Conservation (phyloP, 1,284 basidiomycete species). For the Ustilago hordei region DNA sequence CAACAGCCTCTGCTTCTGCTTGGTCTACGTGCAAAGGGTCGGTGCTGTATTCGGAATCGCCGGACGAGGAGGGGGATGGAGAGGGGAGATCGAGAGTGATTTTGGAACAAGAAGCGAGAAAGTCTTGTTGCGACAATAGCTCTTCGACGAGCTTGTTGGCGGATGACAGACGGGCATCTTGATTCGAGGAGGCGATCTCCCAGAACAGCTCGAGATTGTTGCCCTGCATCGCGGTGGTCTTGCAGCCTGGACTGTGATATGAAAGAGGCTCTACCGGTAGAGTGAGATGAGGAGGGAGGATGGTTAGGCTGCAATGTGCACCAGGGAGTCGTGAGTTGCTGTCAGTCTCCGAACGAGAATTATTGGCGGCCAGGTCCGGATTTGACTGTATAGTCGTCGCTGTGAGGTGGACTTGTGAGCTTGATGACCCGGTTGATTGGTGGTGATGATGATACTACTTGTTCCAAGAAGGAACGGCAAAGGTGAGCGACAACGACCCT, state of each 20-base stretch:
- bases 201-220: constrained; percentile 88
- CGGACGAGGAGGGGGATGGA: constrained; percentile 47
- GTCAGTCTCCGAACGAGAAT: too few relatives aligned
- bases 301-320: too few relatives aligned
- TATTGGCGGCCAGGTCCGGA: too few relatives aligned
- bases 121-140: constrained; percentile 70
- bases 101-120: constrained; percentile 47
- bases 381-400: too few relatives aligned
- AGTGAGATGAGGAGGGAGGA: too few relatives aligned
- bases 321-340: too few relatives aligned
- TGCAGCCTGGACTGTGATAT: neutral
- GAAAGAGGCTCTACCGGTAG: neutral
- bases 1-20: constrained; percentile 61
- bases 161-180: constrained; percentile 83
- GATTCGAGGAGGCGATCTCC: constrained; percentile 86
- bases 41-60: constrained; percentile 63
- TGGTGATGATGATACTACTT: neutral
- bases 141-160: constrained; percentile 84
- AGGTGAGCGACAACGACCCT: neutral
- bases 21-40: constrained; percentile 30
- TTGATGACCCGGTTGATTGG: neutral
- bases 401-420: neutral
- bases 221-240: constrained; percentile 75
- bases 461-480: neutral
- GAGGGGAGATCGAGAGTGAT: constrained; percentile 41